Evolutionary conservation across 805 yeast species (phyloP).

Genomic region (Wickerhamiella parazyma): DNA sequence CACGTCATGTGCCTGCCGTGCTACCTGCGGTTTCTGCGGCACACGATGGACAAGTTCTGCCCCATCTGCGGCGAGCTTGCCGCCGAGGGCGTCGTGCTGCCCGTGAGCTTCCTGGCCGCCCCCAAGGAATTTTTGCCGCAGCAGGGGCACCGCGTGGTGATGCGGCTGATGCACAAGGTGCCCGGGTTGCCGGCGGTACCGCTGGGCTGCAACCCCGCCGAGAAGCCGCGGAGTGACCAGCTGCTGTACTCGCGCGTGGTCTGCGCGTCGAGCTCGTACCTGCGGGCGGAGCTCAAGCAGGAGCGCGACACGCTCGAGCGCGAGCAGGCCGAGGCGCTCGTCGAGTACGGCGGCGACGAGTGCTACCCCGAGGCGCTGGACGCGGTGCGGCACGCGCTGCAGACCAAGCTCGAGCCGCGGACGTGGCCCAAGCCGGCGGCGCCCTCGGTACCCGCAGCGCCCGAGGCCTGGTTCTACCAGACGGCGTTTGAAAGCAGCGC

Average conservation of each 20-base stretch:
- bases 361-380: slow-evolving; percentile 16
- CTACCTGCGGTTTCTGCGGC: slow-evolving; percentile 53
- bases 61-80: slow-evolving; percentile 19
- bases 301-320: slow-evolving; percentile 10
- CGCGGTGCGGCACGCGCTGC: neutral
- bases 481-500: slow-evolving; percentile 57
- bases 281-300: slow-evolving; percentile 30
- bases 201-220: neutral
- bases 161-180: slow-evolving; percentile 13
- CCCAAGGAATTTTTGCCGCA: slow-evolving; percentile 14
- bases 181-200: neutral
- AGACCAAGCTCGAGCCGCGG: slow-evolving; percentile 19
- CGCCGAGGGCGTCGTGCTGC: slow-evolving; percentile 5
- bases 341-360: slow-evolving; percentile 14
- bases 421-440: slow-evolving; percentile 24
- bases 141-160: slow-evolving; percentile 17
- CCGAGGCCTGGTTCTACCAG: slow-evolving; percentile 48
- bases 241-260: slow-evolving; percentile 49
- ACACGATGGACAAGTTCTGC: slow-evolving; percentile 15
- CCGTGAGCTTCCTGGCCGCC: slow-evolving; percentile 16
- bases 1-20: slow-evolving; percentile 83
- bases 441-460: neutral
- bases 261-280: slow-evolving; percentile 46
- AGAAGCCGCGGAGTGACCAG: slow-evolving; percentile 21
- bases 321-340: slow-evolving; percentile 40